These are phyloP conservation scores for Bjerkandera adusta DNA, from an alignment of 1,284 basidiomycete species.

Conservation along the genomic window DNA sequence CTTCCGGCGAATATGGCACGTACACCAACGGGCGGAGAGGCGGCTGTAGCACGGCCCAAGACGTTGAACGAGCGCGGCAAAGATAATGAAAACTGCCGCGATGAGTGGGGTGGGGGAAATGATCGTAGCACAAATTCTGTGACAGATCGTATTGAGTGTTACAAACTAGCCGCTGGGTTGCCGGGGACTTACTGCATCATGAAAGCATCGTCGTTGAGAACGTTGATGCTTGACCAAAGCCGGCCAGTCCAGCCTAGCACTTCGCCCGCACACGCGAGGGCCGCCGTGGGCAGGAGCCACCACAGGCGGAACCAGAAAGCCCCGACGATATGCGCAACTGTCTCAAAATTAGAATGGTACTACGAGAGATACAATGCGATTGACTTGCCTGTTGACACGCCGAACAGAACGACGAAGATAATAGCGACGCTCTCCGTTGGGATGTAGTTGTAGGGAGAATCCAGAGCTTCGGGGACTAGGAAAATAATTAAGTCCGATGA, in stretches of 20 bases:
- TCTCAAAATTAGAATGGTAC: not conserved
- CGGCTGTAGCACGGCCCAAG: conserved; percentile 46
- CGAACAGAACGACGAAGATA: conserved; percentile 30
- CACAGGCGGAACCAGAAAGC: conserved; percentile 34
- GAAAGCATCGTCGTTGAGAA: conserved; percentile 29
- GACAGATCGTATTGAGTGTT: conserved; percentile 10
- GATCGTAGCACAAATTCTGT: conserved; percentile 42
- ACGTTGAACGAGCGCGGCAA: conserved; percentile 39
- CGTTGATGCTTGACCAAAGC: conserved; percentile 34
- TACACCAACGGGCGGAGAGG: conserved; percentile 33
- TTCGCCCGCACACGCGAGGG: conserved; percentile 36
- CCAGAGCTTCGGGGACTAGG: too few relatives aligned
- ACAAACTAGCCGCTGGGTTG: conserved; percentile 27
- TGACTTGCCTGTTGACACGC: conserved; percentile 25
- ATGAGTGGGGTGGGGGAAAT: conserved; percentile 50
- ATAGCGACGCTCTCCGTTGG: conserved; percentile 32
- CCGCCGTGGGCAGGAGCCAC: conserved; percentile 38
- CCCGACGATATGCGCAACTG: conserved; percentile 36
- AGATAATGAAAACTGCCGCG: conserved; percentile 49
- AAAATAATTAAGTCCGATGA: too few relatives aligned
- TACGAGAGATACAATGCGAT: not conserved
- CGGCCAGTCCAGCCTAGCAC: conserved; percentile 40
- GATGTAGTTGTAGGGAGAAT: conserved; percentile 29
- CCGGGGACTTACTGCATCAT: conserved; percentile 46
- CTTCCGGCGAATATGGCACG: conserved; percentile 18